phyloP scores from a whole-genome alignment of 2,329 filamentous ascomycete species.

The Leptographium radiaticola region DNA sequence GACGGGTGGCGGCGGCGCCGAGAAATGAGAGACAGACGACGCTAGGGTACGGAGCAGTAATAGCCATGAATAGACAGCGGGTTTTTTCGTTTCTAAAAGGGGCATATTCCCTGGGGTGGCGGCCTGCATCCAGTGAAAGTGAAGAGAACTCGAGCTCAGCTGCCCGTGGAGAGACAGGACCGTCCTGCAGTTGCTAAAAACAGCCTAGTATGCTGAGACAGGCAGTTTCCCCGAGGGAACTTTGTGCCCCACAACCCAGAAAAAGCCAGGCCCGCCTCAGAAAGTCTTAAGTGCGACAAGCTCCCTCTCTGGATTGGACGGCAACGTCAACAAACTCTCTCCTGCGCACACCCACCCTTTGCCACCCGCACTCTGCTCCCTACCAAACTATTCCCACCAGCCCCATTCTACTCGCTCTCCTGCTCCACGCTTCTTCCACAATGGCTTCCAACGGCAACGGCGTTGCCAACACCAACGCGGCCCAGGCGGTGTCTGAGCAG shows the following conservation, averaged over 20 bases:
- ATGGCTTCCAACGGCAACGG: constrained; percentile 38
- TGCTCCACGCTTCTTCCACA: constrained; percentile 11
- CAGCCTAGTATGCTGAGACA: not conserved
- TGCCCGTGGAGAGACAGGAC: not conserved
- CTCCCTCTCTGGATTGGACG: not conserved
- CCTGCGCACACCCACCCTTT: not conserved
- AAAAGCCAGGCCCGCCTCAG: not conserved
- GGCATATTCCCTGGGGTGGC: not conserved
- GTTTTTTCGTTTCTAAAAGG: not conserved
- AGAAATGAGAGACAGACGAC: not conserved
- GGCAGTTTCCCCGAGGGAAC: constrained; percentile 7
- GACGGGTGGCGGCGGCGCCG: not conserved
- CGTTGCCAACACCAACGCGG: constrained; percentile 29
- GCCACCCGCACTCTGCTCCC: not conserved
- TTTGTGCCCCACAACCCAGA: not conserved
- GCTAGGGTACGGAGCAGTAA: not conserved
- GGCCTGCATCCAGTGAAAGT: not conserved
- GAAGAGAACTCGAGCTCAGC: not conserved
- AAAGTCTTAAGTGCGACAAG: constrained; percentile 2
- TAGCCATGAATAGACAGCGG: too few relatives aligned
- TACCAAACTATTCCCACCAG: not conserved
- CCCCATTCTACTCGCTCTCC: not conserved
- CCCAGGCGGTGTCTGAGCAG: constrained; percentile 16
- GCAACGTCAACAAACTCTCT: not conserved
- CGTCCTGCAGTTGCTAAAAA: not conserved